Evolutionary conservation across 2,329 filamentous ascomycete genomes (phyloP), one percentile per base, ranked within the genome.

Genomic region (Fusarium tupiense): DNA sequence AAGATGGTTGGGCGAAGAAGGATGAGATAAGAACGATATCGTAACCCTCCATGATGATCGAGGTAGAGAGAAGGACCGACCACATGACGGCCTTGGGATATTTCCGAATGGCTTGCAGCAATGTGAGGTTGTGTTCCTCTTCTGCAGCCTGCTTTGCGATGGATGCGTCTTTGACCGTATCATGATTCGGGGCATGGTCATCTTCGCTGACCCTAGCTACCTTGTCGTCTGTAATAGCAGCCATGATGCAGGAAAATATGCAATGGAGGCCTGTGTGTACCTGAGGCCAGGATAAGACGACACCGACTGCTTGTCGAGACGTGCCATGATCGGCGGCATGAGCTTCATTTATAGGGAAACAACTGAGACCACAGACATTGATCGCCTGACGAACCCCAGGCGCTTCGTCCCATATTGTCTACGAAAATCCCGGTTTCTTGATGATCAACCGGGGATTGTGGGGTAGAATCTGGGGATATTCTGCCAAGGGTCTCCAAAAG

Each of bases 21-120:
- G 79, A 80, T 40, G 72, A 70, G 41, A 83, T 79, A 37, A 80
- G 53, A 56, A 76, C 73, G 24, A 76, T 78, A 24, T 80, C 78
- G 46, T 80, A 80, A 14, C 78, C 82, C 61, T 83, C 82, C 82
- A 84, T 84, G 64, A 84, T 81, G 53, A 83, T 79, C 24, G 80
- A 78, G 33, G 76, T 71, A 14, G 80, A 81, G 33, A 83, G 69
- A 19, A 72, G 47, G 33, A 68, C 58, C 40, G 44, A 72, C 69
- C 69, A 72, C 40, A 64, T 61, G 49, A 73, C 71, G 26, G 71
- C 71, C 41, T 66, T 65, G 31, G 71, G 71, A 44, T 74, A 74
- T 43, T 60, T 61, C 14, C 63, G 67, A 37, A 73, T 52, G 16
- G 71, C 71, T 46, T 73, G 67, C 17, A 65, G 37, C n/a, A 73